Evolutionary conservation across 805 yeast species (phyloP), one percentile per base, ranked within the genome.

Genomic region (Candida hungchunana): DNA sequence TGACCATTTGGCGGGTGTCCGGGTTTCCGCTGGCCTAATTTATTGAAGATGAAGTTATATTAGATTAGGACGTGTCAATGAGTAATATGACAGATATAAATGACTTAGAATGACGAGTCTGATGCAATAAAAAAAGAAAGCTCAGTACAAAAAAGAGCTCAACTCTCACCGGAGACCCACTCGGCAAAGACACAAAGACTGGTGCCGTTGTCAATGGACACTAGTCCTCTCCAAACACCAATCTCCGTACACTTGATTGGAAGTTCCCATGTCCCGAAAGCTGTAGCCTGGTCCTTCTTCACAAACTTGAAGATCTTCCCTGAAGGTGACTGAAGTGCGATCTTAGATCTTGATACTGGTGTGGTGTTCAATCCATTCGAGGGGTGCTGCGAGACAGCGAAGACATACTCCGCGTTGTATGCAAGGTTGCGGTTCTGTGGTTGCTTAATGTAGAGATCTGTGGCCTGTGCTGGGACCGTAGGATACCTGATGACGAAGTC

Each of bases 121-220:
- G 11, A 20, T 20, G 23, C 23, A 20, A 20, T 11, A 20, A 20
- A 20, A 20, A 20, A 8, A 20, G n/a, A n/a, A n/a, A n/a, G n/a
- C n/a, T n/a, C n/a, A n/a, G n/a, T n/a, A n/a, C n/a, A n/a, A n/a
- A n/a, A n/a, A n/a, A 8, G 23, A 11, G 23, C 8, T 31, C 19
- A 29, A 13, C 17, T 20, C 14, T 34, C 34, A 33, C 90, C n/a
- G n/a, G n/a, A 82, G 21, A 66, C 65, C 98, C 98, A 90, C 59
- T 88, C 96, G 11, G 95, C 88, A 61, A 85, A 87, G 4, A 84
- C 86, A 50, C 87, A 82, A 86, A 95, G 85, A 36, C 87, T 79
- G 36, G 71, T 70, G 4, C 84, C 85, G 26, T 79, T 74, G 44
- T 86, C 90, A 8, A 86, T 81, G 26, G 82, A 74, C 0, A 86